These are phyloP conservation scores for Pleurotus platypus DNA, from an alignment of 768 basidiomycete genomes.

Conservation along the genomic window DNA sequence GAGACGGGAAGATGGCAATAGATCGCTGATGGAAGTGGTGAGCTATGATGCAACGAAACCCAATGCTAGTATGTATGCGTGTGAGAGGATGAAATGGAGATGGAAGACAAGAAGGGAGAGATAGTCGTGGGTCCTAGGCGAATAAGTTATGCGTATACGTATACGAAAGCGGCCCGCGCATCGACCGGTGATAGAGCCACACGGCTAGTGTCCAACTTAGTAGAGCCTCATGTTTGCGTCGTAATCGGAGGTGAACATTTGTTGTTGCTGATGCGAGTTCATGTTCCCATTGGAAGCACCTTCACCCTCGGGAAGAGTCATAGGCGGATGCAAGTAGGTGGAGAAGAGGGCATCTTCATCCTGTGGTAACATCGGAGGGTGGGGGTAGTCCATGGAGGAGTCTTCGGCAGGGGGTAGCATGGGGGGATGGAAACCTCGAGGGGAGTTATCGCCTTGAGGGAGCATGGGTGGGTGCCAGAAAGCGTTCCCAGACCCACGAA, in stretches of 20 bases:
- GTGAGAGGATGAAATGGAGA: background rate
- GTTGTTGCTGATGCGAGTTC: constrained; percentile 7
- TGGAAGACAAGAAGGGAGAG: background rate
- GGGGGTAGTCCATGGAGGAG: constrained; percentile 70
- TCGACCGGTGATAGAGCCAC: background rate
- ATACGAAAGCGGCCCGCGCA: constrained; percentile 1
- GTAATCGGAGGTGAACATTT: constrained; percentile 13
- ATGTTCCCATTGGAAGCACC: constrained; percentile 3
- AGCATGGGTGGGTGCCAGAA: constrained; percentile 83
- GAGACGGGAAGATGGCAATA: background rate
- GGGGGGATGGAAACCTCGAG: constrained; percentile 62
- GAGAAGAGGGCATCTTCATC: constrained; percentile 64
- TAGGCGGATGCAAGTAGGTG: constrained; percentile 42
- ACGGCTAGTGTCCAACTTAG: background rate
- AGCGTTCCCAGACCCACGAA: constrained; percentile 55
- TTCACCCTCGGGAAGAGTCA: constrained; percentile 35
- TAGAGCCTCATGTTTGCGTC: constrained; percentile 8
- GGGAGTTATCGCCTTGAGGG: constrained; percentile 49
- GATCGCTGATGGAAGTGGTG: constrained; percentile 7
- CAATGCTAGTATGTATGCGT: constrained; percentile 7
- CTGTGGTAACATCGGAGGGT: constrained; percentile 55
- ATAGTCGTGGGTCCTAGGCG: background rate
- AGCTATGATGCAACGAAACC: constrained; percentile 10
- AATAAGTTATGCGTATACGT: background rate
- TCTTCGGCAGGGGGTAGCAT: constrained; percentile 61